Conservation (phyloP, 805 yeast species). For the Saccharomycopsis olivae region DNA sequence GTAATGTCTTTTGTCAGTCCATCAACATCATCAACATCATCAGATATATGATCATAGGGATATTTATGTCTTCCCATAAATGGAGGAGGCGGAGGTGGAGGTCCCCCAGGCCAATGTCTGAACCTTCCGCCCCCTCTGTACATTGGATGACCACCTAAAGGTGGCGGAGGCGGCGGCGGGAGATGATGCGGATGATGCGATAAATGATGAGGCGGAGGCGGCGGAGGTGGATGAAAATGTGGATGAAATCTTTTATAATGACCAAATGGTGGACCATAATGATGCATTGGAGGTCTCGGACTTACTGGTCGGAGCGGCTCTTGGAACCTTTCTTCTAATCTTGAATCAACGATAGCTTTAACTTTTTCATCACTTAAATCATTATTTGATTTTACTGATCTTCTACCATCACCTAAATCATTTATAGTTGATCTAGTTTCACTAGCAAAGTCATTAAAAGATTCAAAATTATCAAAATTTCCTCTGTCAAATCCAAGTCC, state of each 20-base stretch:
- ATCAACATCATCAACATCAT: no score
- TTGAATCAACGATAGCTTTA: background rate
- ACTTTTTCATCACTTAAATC: constrained; percentile 1
- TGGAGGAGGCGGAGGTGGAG: no score
- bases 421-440: background rate
- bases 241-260: background rate
- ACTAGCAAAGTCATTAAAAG: background rate
- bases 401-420: no score
- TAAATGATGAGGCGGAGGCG: constrained; percentile 17
- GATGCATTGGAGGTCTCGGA: background rate
- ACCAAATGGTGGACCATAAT: background rate
- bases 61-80: no score
- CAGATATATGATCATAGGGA: no score
- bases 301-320: constrained; percentile 6
- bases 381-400: background rate
- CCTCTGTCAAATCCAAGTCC: background rate
- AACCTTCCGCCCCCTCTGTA: no score
- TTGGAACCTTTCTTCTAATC: background rate
- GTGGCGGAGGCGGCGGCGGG: constrained; percentile 17
- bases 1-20: no score
- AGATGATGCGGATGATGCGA: constrained; percentile 6
- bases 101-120: no score
- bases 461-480: background rate
- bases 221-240: constrained; percentile 3
- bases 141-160: background rate